A percentile compares a stretch with the other conserved stretches of the same genome.
These are phyloP conservation scores for Kondoa subrosea DNA, from an alignment of 768 basidiomycete genomes.

Conservation along the genomic window DNA sequence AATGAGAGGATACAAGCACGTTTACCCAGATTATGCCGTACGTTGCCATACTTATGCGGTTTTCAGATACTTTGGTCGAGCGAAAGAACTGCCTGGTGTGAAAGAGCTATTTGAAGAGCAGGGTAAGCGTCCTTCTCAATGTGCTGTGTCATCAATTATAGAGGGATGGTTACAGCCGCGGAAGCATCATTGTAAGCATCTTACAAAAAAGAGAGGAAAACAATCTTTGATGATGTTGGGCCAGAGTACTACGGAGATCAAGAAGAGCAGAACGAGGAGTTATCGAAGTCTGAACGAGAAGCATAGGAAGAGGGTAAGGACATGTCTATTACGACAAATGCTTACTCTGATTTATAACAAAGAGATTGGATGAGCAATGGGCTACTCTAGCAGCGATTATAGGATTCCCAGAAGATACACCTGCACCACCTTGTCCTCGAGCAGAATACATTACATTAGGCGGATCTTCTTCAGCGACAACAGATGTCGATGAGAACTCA, in stretches of 20 bases:
- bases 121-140: conserved; percentile 37
- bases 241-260: conserved; percentile 69
- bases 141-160: not conserved
- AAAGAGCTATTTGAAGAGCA: conserved; percentile 80
- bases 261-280: conserved; percentile 52
- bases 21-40: no score
- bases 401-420: conserved; percentile 8
- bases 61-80: conserved; percentile 84
- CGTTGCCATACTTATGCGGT: no score
- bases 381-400: conserved; percentile 18
- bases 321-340: no score
- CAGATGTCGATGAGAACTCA: conserved; percentile 5
- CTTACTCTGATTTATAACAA: conserved; percentile 14
- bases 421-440: conserved; percentile 7
- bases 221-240: conserved; percentile 12
- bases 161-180: not conserved
- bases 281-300: conserved; percentile 53
- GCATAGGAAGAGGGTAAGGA: conserved; percentile 60
- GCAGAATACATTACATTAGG: conserved; percentile 15
- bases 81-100: conserved; percentile 87
- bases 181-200: conserved; percentile 12
- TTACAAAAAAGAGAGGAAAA: conserved; percentile 12
- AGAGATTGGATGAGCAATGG: conserved; percentile 28
- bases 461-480: not conserved
- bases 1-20: no score